Evolutionary conservation across 371 early-diverging fungal genomes (phyloP), one percentile per base, ranked within the genome.

Genomic region (Rhizopus stolonifer): DNA sequence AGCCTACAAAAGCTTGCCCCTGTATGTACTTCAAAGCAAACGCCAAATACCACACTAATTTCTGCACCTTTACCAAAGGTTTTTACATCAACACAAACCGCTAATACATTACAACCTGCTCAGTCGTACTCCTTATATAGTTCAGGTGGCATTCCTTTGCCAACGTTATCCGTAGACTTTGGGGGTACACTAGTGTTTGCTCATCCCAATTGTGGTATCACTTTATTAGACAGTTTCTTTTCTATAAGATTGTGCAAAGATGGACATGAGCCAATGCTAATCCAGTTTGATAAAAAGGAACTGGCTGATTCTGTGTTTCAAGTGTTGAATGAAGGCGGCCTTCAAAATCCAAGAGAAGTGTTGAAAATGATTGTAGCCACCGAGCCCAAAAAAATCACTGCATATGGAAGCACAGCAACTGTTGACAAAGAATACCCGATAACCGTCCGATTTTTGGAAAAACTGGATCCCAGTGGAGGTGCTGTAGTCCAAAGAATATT

Each of bases 141-240:
- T 52, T 45, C 61, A 6, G 63, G 61, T 21, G 72, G 65, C 3
- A 79, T 85, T 10, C 78, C 79, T 17, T 67, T 85, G 7, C 83
- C 83, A 3, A 83, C 84, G 2, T 62, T 82, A 4, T 82, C 81
- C 1, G 77, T 86, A 45, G 76, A 74, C 22, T 84, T 86, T 64
- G 79, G 42, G 0, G 48, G 72, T 0, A 52, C 63, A 13, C 59
- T 67, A 34, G 58, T 68, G 19, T 86, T 82, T 31, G 65, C 65
- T 14, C 83, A 84, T 52, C 84, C 86, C 0, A 74, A 83, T 46
- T 86, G 86, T 46, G 76, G 77, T 0, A 77, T 83, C 10, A 70
- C 79, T 1, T 52, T 85, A 4, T 54, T 74, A 14, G 82, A 81
- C 24, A 65, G 70, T 29, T 67, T 67, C 19, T 77, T 85, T 23